These are phyloP conservation scores for Russula virescens DNA, from an alignment of 768 basidiomycete species.

Conservation along the genomic window DNA sequence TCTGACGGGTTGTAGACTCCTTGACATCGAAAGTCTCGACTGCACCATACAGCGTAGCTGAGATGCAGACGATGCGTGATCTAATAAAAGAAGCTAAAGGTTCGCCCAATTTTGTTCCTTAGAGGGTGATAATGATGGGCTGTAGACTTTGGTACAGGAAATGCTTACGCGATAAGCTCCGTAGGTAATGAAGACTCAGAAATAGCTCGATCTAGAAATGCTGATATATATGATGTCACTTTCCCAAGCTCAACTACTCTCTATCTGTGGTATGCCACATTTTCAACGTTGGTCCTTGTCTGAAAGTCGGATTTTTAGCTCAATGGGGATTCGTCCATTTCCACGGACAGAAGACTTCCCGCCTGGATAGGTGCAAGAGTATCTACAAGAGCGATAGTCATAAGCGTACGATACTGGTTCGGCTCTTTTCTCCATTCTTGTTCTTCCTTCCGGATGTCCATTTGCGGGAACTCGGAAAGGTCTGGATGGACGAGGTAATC, in stretches of 20 bases:
- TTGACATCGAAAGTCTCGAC: constrained; percentile 13
- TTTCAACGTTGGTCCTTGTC: background rate
- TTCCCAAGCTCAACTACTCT: constrained; percentile 5
- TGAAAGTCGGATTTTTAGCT: background rate
- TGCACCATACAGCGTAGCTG: constrained; percentile 4
- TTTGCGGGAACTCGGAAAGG: constrained; percentile 10
- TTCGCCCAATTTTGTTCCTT: background rate
- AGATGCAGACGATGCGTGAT: constrained; percentile 9
- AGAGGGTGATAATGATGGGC: background rate
- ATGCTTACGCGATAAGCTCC: constrained; percentile 7
- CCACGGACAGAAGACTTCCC: constrained; percentile 12
- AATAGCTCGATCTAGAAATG: background rate
- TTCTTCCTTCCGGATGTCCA: constrained; percentile 15
- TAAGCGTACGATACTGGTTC: constrained; percentile 4
- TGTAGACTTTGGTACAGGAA: background rate
- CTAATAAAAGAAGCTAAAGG: constrained; percentile 3
- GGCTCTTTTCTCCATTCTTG: background rate
- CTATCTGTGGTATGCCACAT: constrained; percentile 2
- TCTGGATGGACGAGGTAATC: constrained; percentile 12
- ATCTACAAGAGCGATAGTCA: background rate
- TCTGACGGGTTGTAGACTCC: background rate
- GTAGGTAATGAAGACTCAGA: constrained; percentile 11
- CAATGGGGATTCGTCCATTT: constrained; percentile 12
- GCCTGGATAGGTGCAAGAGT: constrained; percentile 6
- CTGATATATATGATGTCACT: background rate